A percentile compares a stretch with the other conserved stretches of the same genome.
Evolutionary conservation across 495 filamentous ascomycete species (phyloP).

Genomic region (Penicillium arizonense): DNA sequence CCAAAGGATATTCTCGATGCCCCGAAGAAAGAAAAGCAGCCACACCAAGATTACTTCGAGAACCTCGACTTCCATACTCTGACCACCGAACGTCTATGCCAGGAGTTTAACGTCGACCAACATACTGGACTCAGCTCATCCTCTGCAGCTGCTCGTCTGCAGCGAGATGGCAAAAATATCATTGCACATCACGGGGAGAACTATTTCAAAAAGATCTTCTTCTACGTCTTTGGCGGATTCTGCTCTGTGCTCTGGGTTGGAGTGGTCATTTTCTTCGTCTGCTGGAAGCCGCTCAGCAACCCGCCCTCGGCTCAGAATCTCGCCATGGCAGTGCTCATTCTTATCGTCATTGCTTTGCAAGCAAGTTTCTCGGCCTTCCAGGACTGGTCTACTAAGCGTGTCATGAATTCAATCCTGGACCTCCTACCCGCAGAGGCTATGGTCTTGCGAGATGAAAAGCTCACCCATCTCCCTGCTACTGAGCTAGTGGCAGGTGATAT

Average conservation of each 20-base stretch:
- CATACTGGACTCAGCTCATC: constrained; percentile 27
- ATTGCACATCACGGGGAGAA: constrained; percentile 58
- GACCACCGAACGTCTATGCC: constrained; percentile 23
- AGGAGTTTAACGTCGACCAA: constrained; percentile 33
- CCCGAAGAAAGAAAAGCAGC: constrained; percentile 23
- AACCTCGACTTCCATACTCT: constrained; percentile 38
- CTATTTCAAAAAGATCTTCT: constrained; percentile 53
- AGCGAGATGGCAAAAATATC: constrained; percentile 60
- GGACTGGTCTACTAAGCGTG: constrained; percentile 61
- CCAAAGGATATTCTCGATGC: constrained; percentile 20
- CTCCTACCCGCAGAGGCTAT: constrained; percentile 67
- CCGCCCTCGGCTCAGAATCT: constrained; percentile 66
- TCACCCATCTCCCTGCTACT: constrained; percentile 44
- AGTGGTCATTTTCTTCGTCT: constrained; percentile 66
- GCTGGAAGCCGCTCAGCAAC: constrained; percentile 72
- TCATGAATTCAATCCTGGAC: constrained; percentile 63
- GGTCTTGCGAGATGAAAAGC: constrained; percentile 56
- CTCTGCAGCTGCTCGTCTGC: constrained; percentile 40
- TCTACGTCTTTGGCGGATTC: constrained; percentile 73
- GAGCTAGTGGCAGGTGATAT: constrained; percentile 72
- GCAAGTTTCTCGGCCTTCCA: constrained; percentile 69
- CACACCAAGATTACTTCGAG: constrained; percentile 42
- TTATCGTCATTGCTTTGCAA: constrained; percentile 67
- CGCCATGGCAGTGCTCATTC: constrained; percentile 64
- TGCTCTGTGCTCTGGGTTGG: constrained; percentile 68